A percentile compares a stretch with the other conserved stretches of the same genome.
Conservation (phyloP, 179 eudicot genomes). For the Spinacia oleracea region DNA sequence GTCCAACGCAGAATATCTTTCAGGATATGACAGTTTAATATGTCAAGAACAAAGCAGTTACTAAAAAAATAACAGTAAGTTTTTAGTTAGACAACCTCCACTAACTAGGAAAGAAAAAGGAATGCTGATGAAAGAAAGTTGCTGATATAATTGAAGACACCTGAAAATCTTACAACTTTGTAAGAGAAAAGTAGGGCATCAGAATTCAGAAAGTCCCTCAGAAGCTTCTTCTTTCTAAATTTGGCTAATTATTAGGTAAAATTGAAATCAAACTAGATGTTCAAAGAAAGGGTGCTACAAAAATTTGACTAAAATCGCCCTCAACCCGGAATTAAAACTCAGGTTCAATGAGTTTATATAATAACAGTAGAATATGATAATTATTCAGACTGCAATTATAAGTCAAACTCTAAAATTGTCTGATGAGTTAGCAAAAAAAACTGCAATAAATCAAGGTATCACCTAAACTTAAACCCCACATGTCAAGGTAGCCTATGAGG, state of each 20-base stretch:
- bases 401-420: conserved; percentile 39
- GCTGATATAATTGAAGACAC: conserved; percentile 10
- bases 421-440: conserved; percentile 1
- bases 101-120: not conserved
- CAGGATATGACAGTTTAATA: conserved; percentile 1
- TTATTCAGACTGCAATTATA: conserved; percentile 31
- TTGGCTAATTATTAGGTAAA: conserved; percentile 13
- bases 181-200: conserved; percentile 5
- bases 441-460: conserved; percentile 20
- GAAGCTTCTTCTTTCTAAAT: conserved; percentile 17
- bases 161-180: conserved; percentile 16
- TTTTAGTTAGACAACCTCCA: not conserved
- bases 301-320: conserved; percentile 14
- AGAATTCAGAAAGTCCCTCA: conserved; percentile 6
- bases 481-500: conserved; percentile 29
- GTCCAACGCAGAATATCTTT: conserved; percentile 11
- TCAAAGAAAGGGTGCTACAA: conserved; percentile 9
- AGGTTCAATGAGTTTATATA: not conserved
- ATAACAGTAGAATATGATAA: not conserved
- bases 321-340: not conserved
- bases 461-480: conserved; percentile 36
- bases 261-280: conserved; percentile 10
- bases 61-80: conserved; percentile 10
- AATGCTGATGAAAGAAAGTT: conserved; percentile 8
- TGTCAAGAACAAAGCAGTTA: not conserved